Conservation (phyloP, 192 early-diverging fungal species). For the Linnemannia zychae region DNA sequence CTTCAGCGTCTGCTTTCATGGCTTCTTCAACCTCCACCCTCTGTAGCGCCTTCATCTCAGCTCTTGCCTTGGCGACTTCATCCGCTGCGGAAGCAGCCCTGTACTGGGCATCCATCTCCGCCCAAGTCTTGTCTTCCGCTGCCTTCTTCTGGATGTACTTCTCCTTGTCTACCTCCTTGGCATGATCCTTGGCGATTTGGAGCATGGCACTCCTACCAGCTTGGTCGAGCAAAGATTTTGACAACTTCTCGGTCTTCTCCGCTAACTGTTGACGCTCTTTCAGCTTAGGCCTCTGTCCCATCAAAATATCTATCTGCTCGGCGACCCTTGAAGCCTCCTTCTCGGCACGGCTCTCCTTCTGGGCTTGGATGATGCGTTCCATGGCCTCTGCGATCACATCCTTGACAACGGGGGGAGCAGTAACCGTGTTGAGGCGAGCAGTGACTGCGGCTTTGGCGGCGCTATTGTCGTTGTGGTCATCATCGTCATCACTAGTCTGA, state of each 20-base stretch:
- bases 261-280: not conserved
- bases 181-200: not conserved
- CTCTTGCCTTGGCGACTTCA: not conserved
- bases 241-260: not conserved
- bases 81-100: not conserved
- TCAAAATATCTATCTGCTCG: not conserved
- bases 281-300: not conserved
- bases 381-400: not conserved
- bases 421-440: not conserved
- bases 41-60: not conserved
- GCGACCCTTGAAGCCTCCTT: not conserved
- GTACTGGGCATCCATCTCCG: not conserved
- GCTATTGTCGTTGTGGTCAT: not conserved
- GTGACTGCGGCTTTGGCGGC: not conserved
- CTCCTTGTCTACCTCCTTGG: conserved; percentile 3
- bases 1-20: not conserved
- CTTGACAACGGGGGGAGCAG: not conserved
- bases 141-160: not conserved
- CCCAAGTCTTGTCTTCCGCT: not conserved
- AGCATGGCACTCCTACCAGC: not conserved
- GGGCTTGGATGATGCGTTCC: conserved; percentile 4
- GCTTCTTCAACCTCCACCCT: not conserved
- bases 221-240: not conserved
- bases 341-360: not conserved
- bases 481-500: not conserved